These are phyloP conservation scores for Exophiala spinifera DNA, from an alignment of 2,329 filamentous ascomycete species.

Conservation along the genomic window DNA sequence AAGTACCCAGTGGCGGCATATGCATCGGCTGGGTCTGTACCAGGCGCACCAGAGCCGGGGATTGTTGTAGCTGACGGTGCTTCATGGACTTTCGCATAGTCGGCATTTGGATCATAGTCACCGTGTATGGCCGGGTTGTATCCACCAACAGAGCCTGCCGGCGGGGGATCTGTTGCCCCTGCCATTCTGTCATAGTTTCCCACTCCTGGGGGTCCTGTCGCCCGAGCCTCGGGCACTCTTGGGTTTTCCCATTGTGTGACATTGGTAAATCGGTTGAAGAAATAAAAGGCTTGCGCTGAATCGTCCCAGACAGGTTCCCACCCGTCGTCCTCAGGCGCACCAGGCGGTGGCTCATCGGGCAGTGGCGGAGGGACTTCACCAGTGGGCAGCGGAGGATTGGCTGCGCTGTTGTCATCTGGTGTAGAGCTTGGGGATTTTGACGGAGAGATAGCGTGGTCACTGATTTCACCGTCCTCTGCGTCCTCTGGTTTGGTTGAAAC, in stretches of 20 bases:
- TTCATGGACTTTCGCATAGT: conserved; percentile 70
- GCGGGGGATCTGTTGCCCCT: conserved; percentile 37
- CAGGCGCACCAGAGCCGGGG: conserved; percentile 32
- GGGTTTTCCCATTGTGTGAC: conserved; percentile 84
- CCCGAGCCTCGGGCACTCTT: conserved; percentile 56
- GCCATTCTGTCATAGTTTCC: conserved; percentile 33
- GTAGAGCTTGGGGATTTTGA: conserved; percentile 6
- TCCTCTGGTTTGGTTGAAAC: conserved; percentile 9
- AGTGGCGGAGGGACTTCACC: conserved; percentile 47
- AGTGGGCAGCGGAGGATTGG: conserved; percentile 40
- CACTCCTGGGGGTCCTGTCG: conserved; percentile 29
- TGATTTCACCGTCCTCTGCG: conserved; percentile 18
- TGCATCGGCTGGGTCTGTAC: conserved; percentile 44
- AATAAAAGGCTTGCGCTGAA: conserved; percentile 69
- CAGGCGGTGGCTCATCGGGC: conserved; percentile 52
- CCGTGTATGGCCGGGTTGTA: conserved; percentile 97
- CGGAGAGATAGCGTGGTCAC: conserved; percentile 12
- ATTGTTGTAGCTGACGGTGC: conserved; percentile 34
- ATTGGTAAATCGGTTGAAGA: conserved; percentile 76
- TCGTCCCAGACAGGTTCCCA: conserved; percentile 81
- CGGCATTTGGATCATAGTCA: conserved; percentile 92
- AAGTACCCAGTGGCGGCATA: conserved; percentile 74
- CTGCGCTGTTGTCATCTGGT: conserved; percentile 4
- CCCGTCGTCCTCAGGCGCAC: conserved; percentile 57
- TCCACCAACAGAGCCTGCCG: conserved; percentile 53